These are phyloP conservation scores for Aspergillus taichungensis DNA, from an alignment of 495 filamentous ascomycete species.

Conservation along the genomic window DNA sequence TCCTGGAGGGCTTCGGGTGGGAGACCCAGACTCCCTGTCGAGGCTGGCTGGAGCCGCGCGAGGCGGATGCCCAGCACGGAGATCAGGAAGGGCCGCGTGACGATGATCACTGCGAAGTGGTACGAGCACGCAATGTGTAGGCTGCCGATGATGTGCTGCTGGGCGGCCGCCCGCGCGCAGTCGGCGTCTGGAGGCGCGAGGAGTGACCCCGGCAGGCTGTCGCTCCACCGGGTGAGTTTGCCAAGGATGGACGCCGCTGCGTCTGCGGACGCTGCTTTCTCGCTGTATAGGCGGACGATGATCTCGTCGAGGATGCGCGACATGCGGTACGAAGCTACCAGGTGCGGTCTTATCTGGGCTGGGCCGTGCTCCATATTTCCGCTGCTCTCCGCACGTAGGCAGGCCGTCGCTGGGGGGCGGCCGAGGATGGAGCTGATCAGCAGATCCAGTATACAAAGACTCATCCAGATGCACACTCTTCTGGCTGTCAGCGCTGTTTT, in stretches of 20 bases:
- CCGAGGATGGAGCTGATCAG: slow-evolving; percentile 36
- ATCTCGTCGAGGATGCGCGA: slow-evolving; percentile 31
- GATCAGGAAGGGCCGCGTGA: slow-evolving; percentile 34
- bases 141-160: slow-evolving; percentile 26
- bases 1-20: slow-evolving; percentile 11
- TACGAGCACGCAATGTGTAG: slow-evolving; percentile 36
- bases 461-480: slow-evolving; percentile 35
- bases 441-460: slow-evolving; percentile 35
- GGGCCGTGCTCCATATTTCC: slow-evolving; percentile 1
- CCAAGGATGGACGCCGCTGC: slow-evolving; percentile 26
- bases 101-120: slow-evolving; percentile 35
- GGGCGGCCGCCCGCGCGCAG: slow-evolving; percentile 8
- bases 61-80: slow-evolving; percentile 27
- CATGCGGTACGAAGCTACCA: slow-evolving; percentile 28
- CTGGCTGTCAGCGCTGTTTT: background rate
- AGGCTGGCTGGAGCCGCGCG: slow-evolving; percentile 21
- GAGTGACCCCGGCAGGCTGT: slow-evolving; percentile 19
- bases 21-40: slow-evolving; percentile 2
- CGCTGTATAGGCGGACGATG: slow-evolving; percentile 22
- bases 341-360: slow-evolving; percentile 3
- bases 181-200: slow-evolving; percentile 15
- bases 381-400: slow-evolving; percentile 15
- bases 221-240: slow-evolving; percentile 29
- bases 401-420: slow-evolving; percentile 26
- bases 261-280: slow-evolving; percentile 23